Conservation (phyloP, 1,284 basidiomycete genomes). For the Chondrostereum purpureum region DNA sequence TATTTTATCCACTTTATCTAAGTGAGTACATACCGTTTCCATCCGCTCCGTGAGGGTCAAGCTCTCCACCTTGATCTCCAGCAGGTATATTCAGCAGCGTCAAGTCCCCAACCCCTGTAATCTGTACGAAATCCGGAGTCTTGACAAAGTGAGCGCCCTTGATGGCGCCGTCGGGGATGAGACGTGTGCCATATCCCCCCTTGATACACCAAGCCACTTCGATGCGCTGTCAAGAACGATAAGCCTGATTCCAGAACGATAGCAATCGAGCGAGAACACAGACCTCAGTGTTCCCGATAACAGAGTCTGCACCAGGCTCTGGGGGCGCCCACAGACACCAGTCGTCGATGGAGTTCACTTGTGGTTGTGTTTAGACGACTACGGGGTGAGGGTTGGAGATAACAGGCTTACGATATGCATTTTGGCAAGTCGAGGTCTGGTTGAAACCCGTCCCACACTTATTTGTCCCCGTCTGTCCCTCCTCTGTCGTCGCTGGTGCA, state of each 20-base stretch:
- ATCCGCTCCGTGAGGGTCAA: conserved; percentile 57
- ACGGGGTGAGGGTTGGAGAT: conserved; percentile 2
- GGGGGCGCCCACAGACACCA: conserved; percentile 51
- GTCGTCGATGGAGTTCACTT: conserved; percentile 58
- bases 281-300: conserved; percentile 53
- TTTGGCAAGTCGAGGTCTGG: conserved; percentile 61
- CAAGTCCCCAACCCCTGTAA: conserved; percentile 61
- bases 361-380: no score
- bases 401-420: conserved; percentile 44
- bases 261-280: no score
- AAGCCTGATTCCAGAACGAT: no score
- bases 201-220: conserved; percentile 68
- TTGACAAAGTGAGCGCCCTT: conserved; percentile 64
- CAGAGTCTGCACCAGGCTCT: conserved; percentile 42
- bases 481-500: conserved; percentile 43
- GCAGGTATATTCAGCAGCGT: conserved; percentile 59
- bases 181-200: conserved; percentile 58
- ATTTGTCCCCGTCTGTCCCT: conserved; percentile 62
- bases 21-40: conserved; percentile 41
- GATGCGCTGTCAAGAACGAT: conserved; percentile 40
- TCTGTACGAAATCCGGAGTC: conserved; percentile 66
- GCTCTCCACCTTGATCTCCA: conserved; percentile 57
- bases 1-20: conserved; percentile 1
- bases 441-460: conserved; percentile 52
- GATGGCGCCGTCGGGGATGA: conserved; percentile 74